Evolutionary conservation across 257 asterid genomes (phyloP), one percentile per base, ranked within the genome.

Genomic region (Salvia hispanica): DNA sequence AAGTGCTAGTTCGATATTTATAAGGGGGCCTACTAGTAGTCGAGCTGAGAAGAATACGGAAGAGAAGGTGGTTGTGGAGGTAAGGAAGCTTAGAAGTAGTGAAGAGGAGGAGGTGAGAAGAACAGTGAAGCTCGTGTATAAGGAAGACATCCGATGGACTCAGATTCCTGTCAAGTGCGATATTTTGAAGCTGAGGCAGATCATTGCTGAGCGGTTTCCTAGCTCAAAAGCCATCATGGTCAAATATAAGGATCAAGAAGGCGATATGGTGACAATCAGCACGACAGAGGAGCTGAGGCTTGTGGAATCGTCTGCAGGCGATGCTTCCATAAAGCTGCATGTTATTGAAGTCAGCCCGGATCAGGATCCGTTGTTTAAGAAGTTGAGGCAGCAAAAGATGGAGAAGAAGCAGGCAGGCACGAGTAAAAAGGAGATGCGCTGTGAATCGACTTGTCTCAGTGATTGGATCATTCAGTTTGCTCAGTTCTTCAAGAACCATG

Each of bases 401-500:
- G 80, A 73, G 7, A 58, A 33, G 65, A 85, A 70, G 53, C 77
- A 72, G 10, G 47, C 33, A 47, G 60, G 64, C 4, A 71, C 62
- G 51, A 81, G 74, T 46, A 80, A 77, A 31, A 69, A 72, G 42
- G 84, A 83, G 15, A 48, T 72, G 36, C 73, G 33, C 6, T 59
- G 73, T 15, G 81, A 78, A 42, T 72, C 95, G 9, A 69, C 84
- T 72, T 87, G 90, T 62, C 69, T 91, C 15, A 86, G 79, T 52
- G 96, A 91, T 76, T 89, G 96, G 98, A 84, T 91, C 78, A 57
- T 87, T 72, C 92, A 85, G 77, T 91, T 91, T 51, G 95, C 98
- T 65, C 72, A 81, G 47, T 81, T 85, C 61, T 91, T 91, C 83
- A 91, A 80, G 77, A 80, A 85, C 71, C 84, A 86, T 28, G 94